phyloP scores from a whole-genome alignment of 139 green algal species.

The Coelastrella sp. region DNA sequence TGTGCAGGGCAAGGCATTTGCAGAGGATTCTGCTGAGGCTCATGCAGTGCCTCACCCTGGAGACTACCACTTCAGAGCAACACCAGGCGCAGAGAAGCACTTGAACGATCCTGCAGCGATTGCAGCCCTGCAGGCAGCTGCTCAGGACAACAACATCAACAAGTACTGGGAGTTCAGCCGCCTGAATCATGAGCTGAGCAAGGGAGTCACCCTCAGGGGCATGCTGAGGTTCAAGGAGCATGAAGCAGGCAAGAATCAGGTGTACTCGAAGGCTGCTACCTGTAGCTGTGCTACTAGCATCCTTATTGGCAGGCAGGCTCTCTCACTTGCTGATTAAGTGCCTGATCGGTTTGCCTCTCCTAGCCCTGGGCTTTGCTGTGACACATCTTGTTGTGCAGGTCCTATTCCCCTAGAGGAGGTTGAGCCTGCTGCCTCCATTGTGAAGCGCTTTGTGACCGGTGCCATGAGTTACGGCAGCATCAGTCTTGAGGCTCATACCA shows the following conservation, averaged over 20 bases:
- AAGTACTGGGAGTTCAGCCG: slow-evolving; percentile 82
- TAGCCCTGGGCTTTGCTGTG: too few relatives aligned
- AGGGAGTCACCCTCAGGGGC: slow-evolving; percentile 84
- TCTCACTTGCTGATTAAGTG: too few relatives aligned
- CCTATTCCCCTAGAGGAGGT: slow-evolving; percentile 67
- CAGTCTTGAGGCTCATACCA: slow-evolving; percentile 93
- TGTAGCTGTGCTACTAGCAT: too few relatives aligned
- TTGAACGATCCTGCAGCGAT: slow-evolving; percentile 95
- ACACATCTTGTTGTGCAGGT: neutral
- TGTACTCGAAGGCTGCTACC: too few relatives aligned
- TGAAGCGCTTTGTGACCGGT: slow-evolving; percentile 85
- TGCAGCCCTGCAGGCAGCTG: slow-evolving; percentile 88
- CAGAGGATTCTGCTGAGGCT: slow-evolving; percentile 62
- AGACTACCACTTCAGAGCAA: slow-evolving; percentile 87
- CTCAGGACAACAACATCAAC: slow-evolving; percentile 70
- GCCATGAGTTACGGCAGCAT: slow-evolving; percentile 73
- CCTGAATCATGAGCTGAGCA: slow-evolving; percentile 75
- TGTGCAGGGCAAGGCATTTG: slow-evolving; percentile 36
- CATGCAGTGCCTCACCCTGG: slow-evolving; percentile 76
- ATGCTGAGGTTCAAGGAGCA: slow-evolving; percentile 91
- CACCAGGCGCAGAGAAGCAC: slow-evolving; percentile 82
- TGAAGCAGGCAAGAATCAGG: too few relatives aligned
- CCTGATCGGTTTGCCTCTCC: too few relatives aligned
- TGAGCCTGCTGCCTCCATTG: slow-evolving; percentile 89
- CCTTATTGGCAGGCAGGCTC: too few relatives aligned